Evolutionary conservation across 106 monocot genomes (phyloP).

Genomic region (Narthecium ossifragum): DNA sequence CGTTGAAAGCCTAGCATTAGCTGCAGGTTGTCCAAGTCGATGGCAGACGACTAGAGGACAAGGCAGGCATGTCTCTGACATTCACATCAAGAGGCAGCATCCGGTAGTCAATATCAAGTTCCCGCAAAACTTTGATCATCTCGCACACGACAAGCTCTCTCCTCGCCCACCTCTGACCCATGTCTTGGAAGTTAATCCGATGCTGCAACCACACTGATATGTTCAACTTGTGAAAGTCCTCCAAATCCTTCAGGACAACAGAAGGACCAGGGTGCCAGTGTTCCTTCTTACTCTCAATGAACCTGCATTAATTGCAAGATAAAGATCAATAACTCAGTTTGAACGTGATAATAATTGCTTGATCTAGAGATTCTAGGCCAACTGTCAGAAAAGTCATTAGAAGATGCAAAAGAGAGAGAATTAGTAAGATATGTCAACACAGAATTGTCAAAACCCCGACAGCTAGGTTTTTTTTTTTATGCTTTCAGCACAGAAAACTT

Average conservation of each 20-base stretch:
- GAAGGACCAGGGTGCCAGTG: slow-evolving; percentile 13
- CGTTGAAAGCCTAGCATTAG: too few relatives aligned
- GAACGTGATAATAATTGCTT: too few relatives aligned
- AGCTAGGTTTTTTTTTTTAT: too few relatives aligned
- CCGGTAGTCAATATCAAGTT: slow-evolving; percentile 19
- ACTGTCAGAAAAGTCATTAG: too few relatives aligned
- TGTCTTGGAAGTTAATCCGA: slow-evolving; percentile 17
- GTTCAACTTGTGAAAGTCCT: slow-evolving; percentile 15
- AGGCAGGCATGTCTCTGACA: slow-evolving; percentile 15
- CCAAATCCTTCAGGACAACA: slow-evolving; percentile 15
- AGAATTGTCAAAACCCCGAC: too few relatives aligned
- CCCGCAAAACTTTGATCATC: slow-evolving; percentile 16
- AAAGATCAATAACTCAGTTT: too few relatives aligned
- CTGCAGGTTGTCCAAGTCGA: slow-evolving; percentile 19
- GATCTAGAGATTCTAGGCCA: too few relatives aligned
- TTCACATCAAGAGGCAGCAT: slow-evolving; percentile 19
- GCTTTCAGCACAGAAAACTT: too few relatives aligned
- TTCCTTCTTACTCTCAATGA: slow-evolving; percentile 14
- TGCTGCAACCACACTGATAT: slow-evolving; percentile 13
- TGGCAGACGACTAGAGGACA: slow-evolving; percentile 5
- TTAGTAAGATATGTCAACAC: too few relatives aligned
- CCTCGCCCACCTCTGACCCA: slow-evolving; percentile 16
- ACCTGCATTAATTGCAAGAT: slow-evolving; percentile 1
- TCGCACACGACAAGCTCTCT: slow-evolving; percentile 15
- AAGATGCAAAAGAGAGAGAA: too few relatives aligned